These are phyloP conservation scores for Rhodotorula graminis DNA, from an alignment of 768 basidiomycete genomes.

Conservation along the genomic window DNA sequence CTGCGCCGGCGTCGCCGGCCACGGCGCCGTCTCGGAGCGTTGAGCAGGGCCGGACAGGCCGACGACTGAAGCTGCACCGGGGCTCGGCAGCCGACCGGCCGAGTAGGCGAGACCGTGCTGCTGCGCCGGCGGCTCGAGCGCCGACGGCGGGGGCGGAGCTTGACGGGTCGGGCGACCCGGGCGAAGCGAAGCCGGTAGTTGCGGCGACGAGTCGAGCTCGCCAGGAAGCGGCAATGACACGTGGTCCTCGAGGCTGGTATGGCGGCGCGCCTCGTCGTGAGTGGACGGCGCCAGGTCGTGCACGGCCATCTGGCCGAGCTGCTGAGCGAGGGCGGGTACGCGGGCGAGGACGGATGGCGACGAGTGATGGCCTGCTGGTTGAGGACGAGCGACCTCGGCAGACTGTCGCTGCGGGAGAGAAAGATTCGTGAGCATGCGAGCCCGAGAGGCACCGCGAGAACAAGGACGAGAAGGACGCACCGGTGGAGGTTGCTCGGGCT, in stretches of 20 bases:
- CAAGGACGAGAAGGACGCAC: neutral
- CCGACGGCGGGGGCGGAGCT: neutral
- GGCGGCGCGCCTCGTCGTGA: no score
- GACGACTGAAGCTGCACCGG: no score
- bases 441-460: neutral
- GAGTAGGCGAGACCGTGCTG: no score
- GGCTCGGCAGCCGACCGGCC: no score
- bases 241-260: neutral
- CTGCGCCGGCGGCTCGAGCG: no score
- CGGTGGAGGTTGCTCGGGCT: neutral
- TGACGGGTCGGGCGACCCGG: conserved; percentile 1
- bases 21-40: no score
- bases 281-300: no score
- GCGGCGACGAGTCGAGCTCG: conserved; percentile 18
- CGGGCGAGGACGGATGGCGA: no score
- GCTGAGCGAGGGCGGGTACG: no score
- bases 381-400: neutral
- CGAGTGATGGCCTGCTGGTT: no score
- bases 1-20: no score
- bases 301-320: neutral
- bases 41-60: no score
- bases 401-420: neutral
- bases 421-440: neutral
- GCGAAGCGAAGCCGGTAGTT: neutral
- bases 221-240: conserved; percentile 12